Conservation (phyloP, 768 basidiomycete species). For the Suillus subluteus region DNA sequence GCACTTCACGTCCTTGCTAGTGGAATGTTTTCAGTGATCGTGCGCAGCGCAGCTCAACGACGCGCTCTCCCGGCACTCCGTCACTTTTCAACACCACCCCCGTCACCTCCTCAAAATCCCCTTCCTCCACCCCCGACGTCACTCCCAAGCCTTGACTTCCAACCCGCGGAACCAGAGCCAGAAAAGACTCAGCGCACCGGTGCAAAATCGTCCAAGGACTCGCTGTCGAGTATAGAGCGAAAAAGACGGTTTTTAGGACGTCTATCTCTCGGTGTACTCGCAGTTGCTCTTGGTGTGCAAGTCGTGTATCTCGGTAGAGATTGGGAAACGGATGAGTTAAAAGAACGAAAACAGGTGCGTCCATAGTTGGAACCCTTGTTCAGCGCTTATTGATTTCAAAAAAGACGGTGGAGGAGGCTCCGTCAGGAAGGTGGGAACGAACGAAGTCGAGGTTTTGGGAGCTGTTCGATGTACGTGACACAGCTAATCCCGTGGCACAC, state of each 20-base stretch:
- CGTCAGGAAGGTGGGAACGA: slow-evolving; percentile 65
- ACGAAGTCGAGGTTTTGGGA: slow-evolving; percentile 64
- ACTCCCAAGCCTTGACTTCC: slow-evolving; percentile 66
- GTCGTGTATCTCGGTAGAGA: slow-evolving; percentile 74
- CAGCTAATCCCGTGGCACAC: not conserved
- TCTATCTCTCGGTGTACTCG: slow-evolving; percentile 54
- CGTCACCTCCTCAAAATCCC: slow-evolving; percentile 13
- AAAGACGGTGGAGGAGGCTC: slow-evolving; percentile 62
- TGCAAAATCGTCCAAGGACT: slow-evolving; percentile 76
- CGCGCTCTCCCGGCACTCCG: slow-evolving; percentile 25
- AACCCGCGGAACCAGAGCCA: slow-evolving; percentile 51
- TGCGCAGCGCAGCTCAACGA: slow-evolving; percentile 28
- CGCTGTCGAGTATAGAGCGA: slow-evolving; percentile 78
- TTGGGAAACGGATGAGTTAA: slow-evolving; percentile 77
- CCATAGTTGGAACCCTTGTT: slow-evolving; percentile 11
- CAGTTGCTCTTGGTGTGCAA: slow-evolving; percentile 58
- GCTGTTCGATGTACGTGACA: slow-evolving; percentile 65
- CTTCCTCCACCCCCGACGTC: slow-evolving; percentile 12
- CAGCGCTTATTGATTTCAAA: not conserved
- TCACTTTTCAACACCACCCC: slow-evolving; percentile 27
- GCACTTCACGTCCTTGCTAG: not conserved
- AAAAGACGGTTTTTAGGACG: slow-evolving; percentile 61
- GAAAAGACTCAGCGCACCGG: slow-evolving; percentile 61
- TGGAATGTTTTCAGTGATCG: slow-evolving; percentile 28
- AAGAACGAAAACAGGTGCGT: slow-evolving; percentile 63